phyloP scores from a whole-genome alignment of 163 green algal genomes.

The Scenedesmus sp. region DNA sequence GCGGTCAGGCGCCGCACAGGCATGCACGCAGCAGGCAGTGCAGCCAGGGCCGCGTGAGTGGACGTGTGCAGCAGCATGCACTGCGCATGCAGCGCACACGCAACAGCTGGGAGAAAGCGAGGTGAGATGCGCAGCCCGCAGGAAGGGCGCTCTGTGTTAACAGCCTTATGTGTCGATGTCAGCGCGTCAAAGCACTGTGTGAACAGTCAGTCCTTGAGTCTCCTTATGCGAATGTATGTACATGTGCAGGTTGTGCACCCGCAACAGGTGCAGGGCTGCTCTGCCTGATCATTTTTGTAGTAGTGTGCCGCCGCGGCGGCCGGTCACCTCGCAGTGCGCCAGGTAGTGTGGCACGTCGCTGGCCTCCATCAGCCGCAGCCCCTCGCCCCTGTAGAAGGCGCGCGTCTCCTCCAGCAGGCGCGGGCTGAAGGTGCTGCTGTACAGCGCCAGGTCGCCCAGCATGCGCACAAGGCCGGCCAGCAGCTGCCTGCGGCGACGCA shows the following conservation, averaged over 20 bases:
- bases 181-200: too few relatives aligned
- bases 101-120: too few relatives aligned
- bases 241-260: neutral
- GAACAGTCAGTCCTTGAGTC: too few relatives aligned
- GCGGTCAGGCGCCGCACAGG: neutral
- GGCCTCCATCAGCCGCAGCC: constrained; percentile 73
- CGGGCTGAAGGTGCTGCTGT: constrained; percentile 73
- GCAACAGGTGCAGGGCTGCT: neutral
- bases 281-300: neutral
- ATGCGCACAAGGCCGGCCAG: constrained; percentile 86
- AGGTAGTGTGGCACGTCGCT: constrained; percentile 91
- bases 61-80: neutral
- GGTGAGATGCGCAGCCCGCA: too few relatives aligned
- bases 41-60: too few relatives aligned
- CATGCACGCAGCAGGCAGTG: neutral
- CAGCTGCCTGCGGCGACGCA: constrained; percentile 61
- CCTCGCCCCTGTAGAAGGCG: constrained; percentile 85
- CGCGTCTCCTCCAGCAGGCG: constrained; percentile 77
- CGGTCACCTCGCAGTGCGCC: constrained; percentile 87
- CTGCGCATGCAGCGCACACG: neutral
- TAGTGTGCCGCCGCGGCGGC: neutral
- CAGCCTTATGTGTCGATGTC: too few relatives aligned
- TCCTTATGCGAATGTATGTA: neutral
- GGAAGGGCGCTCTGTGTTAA: too few relatives aligned
- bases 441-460: constrained; percentile 84